Conservation (phyloP, 805 yeast genomes). For the Pichia exigua region DNA sequence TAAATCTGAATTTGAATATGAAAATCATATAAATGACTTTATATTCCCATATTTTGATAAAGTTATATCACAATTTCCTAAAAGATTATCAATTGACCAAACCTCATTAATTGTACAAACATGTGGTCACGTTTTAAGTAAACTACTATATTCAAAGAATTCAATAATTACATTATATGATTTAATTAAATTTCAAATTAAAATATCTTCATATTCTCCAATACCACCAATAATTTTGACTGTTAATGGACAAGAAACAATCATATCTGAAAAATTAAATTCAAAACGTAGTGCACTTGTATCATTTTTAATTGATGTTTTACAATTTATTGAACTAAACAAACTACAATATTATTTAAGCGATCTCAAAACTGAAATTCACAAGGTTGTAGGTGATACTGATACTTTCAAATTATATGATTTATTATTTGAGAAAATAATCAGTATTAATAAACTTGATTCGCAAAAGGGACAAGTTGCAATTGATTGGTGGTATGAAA, state of each 20-base stretch:
- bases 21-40: not conserved
- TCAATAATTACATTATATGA: conserved; percentile 2
- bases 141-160: not conserved
- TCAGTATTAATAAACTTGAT: conserved; percentile 46
- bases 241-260: conserved; percentile 9
- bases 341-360: conserved; percentile 41
- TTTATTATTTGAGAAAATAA: conserved; percentile 43
- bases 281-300: conserved; percentile 37
- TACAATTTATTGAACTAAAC: conserved; percentile 44
- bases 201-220: conserved; percentile 5
- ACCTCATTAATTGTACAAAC: conserved; percentile 50
- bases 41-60: conserved; percentile 2
- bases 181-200: conserved; percentile 3
- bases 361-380: conserved; percentile 33
- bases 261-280: conserved; percentile 21
- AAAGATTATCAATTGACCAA: conserved; percentile 43
- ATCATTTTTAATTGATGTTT: conserved; percentile 38
- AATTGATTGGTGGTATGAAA: conserved; percentile 56
- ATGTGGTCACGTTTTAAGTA: conserved; percentile 29
- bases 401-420: conserved; percentile 35
- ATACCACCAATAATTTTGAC: conserved; percentile 3
- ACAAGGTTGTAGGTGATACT: conserved; percentile 11
- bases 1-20: not conserved
- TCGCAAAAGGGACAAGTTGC: conserved; percentile 49
- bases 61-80: conserved; percentile 50